A percentile compares a stretch with the other conserved stretches of the same genome.
Conservation (phyloP, 306 rosid genomes). For the Dryas alaskensis region DNA sequence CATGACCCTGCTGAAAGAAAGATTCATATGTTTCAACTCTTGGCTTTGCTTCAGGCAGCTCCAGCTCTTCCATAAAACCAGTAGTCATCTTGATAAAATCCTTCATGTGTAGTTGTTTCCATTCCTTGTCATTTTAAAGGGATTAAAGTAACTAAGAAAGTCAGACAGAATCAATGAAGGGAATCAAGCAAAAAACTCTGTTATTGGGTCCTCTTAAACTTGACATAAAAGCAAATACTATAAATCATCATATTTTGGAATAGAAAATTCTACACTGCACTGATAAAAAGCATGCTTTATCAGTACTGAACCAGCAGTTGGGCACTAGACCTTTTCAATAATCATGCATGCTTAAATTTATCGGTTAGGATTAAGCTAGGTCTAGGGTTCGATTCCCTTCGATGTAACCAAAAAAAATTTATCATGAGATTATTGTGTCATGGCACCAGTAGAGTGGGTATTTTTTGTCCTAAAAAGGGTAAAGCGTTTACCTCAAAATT, state of each 20-base stretch:
- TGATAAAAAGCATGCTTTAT: no score
- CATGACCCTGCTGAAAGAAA: constrained; percentile 48
- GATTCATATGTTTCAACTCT: constrained; percentile 71
- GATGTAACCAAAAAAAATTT: no score
- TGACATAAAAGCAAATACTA: not conserved
- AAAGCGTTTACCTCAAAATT: constrained; percentile 65
- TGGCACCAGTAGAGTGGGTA: no score
- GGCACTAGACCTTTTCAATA: no score
- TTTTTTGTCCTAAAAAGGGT: not conserved
- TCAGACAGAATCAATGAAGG: constrained; percentile 10
- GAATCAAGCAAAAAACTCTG: not conserved
- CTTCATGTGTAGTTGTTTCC: constrained; percentile 58
- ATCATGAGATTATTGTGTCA: no score
- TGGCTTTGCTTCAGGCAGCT: constrained; percentile 68
- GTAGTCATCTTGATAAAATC: constrained; percentile 73
- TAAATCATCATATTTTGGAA: not conserved
- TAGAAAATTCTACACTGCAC: no score
- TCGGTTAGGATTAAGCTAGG: no score
- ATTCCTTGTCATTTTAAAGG: constrained; percentile 44
- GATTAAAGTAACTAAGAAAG: not conserved
- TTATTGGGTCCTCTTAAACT: not conserved
- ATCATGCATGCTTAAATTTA: no score
- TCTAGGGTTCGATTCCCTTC: no score
- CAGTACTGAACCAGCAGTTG: no score
- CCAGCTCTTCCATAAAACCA: constrained; percentile 55